Conservation (phyloP, 345 rosid species). For the Noccaea bulbosa region DNA sequence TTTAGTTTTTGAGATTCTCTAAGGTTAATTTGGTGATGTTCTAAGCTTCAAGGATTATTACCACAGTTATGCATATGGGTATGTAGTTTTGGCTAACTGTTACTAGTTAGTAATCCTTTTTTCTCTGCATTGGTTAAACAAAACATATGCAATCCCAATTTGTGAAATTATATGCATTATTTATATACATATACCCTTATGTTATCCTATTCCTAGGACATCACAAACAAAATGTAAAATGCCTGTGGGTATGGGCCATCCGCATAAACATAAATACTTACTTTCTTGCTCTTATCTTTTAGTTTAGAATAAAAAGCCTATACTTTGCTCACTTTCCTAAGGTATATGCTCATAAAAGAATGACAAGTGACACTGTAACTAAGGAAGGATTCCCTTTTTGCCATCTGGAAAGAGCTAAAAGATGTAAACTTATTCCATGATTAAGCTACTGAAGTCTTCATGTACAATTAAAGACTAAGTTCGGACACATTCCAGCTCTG, state of each 20-base stretch:
- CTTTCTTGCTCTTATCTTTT: conserved; percentile 20
- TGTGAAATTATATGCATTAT: conserved; percentile 19
- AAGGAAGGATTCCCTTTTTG: conserved; percentile 19
- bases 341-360: conserved; percentile 33
- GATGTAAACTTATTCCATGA: conserved; percentile 13
- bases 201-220: conserved; percentile 9
- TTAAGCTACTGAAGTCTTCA: not conserved
- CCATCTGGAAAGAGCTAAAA: conserved; percentile 22
- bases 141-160: not conserved
- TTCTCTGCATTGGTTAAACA: conserved; percentile 7
- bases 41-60: conserved; percentile 29
- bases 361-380: conserved; percentile 18
- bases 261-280: not conserved
- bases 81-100: conserved; percentile 24
- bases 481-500: too few relatives aligned
- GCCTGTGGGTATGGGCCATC: conserved; percentile 15
- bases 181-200: too few relatives aligned
- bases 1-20: conserved; percentile 32
- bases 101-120: conserved; percentile 12
- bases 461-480: too few relatives aligned
- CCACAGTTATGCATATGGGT: conserved; percentile 24
- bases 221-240: too few relatives aligned
- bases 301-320: conserved; percentile 20
- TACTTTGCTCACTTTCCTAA: conserved; percentile 11
- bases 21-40: conserved; percentile 3